Percentiles rank a stretch among this genome's conserved stretches.
Conservation (phyloP, 345 rosid genomes). For the Aquilaria malaccensis region DNA sequence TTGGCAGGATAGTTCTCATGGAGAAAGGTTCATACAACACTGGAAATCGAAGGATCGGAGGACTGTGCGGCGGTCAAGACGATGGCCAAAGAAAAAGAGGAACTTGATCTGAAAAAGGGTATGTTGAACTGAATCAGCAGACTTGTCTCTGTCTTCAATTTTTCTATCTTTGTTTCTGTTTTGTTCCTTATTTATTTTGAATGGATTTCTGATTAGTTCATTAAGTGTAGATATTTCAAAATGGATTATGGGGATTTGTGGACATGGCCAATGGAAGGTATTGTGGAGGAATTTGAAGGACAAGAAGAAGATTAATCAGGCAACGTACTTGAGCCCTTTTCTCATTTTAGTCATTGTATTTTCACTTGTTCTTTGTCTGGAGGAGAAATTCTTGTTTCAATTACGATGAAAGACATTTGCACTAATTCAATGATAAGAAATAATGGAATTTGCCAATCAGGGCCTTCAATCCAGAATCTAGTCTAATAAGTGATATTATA, state of each 20-base stretch:
- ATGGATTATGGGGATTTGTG: conserved; percentile 75
- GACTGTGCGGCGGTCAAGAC: conserved; percentile 19
- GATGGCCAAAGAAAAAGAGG: conserved; percentile 32
- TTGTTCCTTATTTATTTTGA: not conserved
- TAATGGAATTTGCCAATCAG: too few relatives aligned
- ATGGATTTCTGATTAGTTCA: conserved; percentile 2
- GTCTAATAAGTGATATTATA: too few relatives aligned
- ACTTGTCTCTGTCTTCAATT: not conserved
- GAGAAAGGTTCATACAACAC: conserved; percentile 65
- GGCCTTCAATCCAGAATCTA: too few relatives aligned
- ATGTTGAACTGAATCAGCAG: conserved; percentile 3
- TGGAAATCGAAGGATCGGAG: conserved; percentile 30
- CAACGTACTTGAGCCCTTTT: too few relatives aligned
- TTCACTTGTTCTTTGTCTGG: too few relatives aligned
- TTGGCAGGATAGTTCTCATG: conserved; percentile 84
- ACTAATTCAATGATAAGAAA: not conserved
- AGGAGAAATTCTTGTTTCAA: too few relatives aligned
- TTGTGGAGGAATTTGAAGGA: conserved; percentile 71
- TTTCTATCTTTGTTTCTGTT: not conserved
- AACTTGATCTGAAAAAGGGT: conserved; percentile 44
- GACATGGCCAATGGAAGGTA: conserved; percentile 92
- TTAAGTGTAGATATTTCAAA: conserved; percentile 39
- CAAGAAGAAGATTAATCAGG: conserved; percentile 21
- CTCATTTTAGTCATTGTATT: too few relatives aligned
- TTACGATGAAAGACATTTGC: not conserved